Percentiles rank a stretch among this genome's conserved stretches.
Evolutionary conservation across 2,329 filamentous ascomycete species (phyloP).

Genomic region (Cytospora paraplurivora): DNA sequence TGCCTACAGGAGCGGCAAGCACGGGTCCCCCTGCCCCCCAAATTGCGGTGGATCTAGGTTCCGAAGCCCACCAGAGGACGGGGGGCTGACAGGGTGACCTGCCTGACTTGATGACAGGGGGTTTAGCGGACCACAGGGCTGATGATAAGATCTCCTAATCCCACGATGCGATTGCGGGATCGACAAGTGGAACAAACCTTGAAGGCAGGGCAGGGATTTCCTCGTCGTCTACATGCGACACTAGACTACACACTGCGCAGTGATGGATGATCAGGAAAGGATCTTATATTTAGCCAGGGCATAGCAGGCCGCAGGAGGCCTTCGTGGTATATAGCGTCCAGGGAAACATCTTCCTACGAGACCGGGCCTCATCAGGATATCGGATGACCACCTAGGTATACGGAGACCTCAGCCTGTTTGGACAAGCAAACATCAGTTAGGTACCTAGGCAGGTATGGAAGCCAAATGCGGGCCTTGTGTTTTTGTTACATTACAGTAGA

Average conservation of each 20-base stretch:
- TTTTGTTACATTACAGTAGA: too few relatives aligned
- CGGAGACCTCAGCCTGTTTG: too few relatives aligned
- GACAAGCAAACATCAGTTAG: too few relatives aligned
- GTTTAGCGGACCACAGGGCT: conserved; percentile 9
- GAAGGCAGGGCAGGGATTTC: background rate
- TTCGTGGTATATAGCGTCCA: too few relatives aligned
- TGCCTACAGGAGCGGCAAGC: background rate
- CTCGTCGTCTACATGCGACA: background rate
- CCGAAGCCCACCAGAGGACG: conserved; percentile 11
- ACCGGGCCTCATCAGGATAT: too few relatives aligned
- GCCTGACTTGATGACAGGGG: background rate
- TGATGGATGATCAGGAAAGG: background rate
- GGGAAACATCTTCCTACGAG: too few relatives aligned
- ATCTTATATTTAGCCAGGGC: too few relatives aligned
- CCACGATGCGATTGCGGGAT: conserved; percentile 15
- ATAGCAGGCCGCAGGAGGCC: too few relatives aligned
- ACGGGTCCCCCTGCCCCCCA: background rate
- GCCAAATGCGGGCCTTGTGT: too few relatives aligned
- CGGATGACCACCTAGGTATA: too few relatives aligned
- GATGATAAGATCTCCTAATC: conserved; percentile 18
- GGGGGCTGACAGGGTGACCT: conserved; percentile 8
- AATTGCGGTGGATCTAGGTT: conserved; percentile 10
- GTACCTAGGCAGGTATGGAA: too few relatives aligned
- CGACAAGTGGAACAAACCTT: conserved; percentile 1
- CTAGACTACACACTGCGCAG: background rate